A percentile compares a stretch with the other conserved stretches of the same genome.
Evolutionary conservation across 108 stramenopile species (phyloP).

Genomic region (Nannochloropsis gaditana): DNA sequence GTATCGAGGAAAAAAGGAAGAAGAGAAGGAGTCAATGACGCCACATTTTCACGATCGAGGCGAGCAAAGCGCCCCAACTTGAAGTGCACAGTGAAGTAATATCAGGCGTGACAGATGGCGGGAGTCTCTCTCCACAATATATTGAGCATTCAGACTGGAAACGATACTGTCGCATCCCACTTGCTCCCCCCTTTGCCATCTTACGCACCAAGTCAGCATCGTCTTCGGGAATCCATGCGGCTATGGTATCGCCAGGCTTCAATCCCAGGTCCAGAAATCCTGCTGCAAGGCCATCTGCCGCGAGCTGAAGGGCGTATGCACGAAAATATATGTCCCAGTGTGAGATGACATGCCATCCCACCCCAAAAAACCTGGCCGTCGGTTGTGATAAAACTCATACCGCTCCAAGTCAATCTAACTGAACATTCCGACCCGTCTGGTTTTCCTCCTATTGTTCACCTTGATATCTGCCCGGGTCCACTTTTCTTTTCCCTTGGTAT

Average conservation of each 20-base stretch:
- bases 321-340: too few relatives aligned
- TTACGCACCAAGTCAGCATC: slow-evolving; percentile 6
- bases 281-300: not conserved
- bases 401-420: too few relatives aligned
- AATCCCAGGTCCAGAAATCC: slow-evolving; percentile 3
- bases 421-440: too few relatives aligned
- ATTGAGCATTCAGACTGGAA: too few relatives aligned
- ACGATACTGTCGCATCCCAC: not conserved
- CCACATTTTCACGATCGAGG: too few relatives aligned
- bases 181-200: not conserved
- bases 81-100: too few relatives aligned
- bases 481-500: slow-evolving; percentile 42
- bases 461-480: slow-evolving; percentile 45
- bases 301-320: not conserved
- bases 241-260: slow-evolving; percentile 40
- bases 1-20: slow-evolving; percentile 2
- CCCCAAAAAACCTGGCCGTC: too few relatives aligned
- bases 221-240: slow-evolving; percentile 37
- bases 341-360: too few relatives aligned
- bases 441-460: slow-evolving; percentile 14
- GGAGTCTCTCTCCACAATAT: too few relatives aligned
- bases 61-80: too few relatives aligned
- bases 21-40: not conserved
- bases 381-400: too few relatives aligned
- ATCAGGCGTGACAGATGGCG: too few relatives aligned